Evolutionary conservation across 352 stramenopile species (phyloP), one percentile per base, ranked within the genome.

Genomic region (Pythium periplocum): DNA sequence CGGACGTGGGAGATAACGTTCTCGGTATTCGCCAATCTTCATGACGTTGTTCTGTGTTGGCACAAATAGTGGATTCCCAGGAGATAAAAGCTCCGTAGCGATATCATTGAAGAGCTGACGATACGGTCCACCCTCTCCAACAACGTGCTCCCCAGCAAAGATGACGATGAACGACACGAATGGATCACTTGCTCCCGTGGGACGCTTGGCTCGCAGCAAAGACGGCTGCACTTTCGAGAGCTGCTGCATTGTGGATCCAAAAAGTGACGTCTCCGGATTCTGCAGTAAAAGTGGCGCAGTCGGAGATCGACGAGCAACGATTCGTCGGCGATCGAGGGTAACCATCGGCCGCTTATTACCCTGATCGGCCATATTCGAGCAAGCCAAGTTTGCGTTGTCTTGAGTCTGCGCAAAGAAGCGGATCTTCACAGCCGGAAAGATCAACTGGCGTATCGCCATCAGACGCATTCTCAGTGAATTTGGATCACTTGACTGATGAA

Each of bases 131-230:
- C 82, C 79, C 55, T 92, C 82, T 2, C 82, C 82, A 6, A 92
- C 82, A 3, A 92, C 82, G 17, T 92, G 86, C 64, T 92, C 82
- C 11, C 82, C 79, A 6, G 71, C 58, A 48, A 92, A 92, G 6
- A 85, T 68, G 9, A 89, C 82, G 37, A 87, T 86, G 61, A 92
- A 92, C 30, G 82, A 74, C 11, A 92, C 77, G 45, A 92, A 92
- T 32, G 82, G 82, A 46, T 92, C 82, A 43, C 78, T 89, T 7
- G 82, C 82, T 37, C 82, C 82, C 1, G 75, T 85, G 0, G 82
- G 82, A n/a, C 82, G 73, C 59, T 89, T 90, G 5, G 76, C 77
- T 2, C 78, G 75, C 31, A 92, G 58, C 26, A 72, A 35, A 6
- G 71, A 73, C 2, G 77, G 68, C 2, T 73, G 71, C 9, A 87